Conservation (phyloP, 192 early-diverging fungal species). For the Coemansia sp. region DNA sequence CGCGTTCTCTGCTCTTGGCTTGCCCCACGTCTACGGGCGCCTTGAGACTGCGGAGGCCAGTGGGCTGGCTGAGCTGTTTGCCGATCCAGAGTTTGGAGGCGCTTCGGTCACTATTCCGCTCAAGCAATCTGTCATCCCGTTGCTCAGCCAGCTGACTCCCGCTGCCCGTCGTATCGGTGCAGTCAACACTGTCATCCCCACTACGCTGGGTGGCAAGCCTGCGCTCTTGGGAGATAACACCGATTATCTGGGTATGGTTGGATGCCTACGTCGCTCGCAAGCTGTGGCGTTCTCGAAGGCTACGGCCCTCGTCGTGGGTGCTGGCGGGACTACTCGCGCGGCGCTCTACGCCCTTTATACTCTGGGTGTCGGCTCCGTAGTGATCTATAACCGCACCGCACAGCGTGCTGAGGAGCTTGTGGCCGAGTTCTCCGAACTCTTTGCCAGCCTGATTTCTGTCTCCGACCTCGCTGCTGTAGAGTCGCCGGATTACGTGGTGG, state of each 20-base stretch:
- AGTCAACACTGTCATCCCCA: conserved; percentile 79
- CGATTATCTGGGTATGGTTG: conserved; percentile 88
- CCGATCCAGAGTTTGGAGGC: conserved; percentile 74
- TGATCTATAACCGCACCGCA: conserved; percentile 85
- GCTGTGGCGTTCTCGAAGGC: conserved; percentile 5
- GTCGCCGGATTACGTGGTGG: conserved; percentile 60
- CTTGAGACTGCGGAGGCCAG: conserved; percentile 67
- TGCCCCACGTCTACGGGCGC: conserved; percentile 80
- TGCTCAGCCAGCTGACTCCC: conserved; percentile 69
- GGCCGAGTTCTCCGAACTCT: conserved; percentile 58
- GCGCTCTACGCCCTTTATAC: conserved; percentile 81
- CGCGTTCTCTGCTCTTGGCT: conserved; percentile 77
- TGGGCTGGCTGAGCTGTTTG: conserved; percentile 50
- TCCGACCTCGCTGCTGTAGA: conserved; percentile 45
- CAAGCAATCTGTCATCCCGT: conserved; percentile 81
- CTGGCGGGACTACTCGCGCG: conserved; percentile 91
- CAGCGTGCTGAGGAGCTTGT: conserved; percentile 69
- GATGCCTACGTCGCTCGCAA: conserved; percentile 53
- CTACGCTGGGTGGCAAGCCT: conserved; percentile 12
- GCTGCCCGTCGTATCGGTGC: conserved; percentile 88
- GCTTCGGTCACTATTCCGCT: conserved; percentile 95
- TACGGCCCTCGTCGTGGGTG: conserved; percentile 86
- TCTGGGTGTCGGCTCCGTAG: conserved; percentile 64
- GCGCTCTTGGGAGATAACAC: conserved; percentile 88
- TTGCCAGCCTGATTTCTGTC: conserved; percentile 49